Base-by-base conservation (phyloP, 2,329 filamentous ascomycete genomes). In the Sporothrix pseudoabietina region DNA sequence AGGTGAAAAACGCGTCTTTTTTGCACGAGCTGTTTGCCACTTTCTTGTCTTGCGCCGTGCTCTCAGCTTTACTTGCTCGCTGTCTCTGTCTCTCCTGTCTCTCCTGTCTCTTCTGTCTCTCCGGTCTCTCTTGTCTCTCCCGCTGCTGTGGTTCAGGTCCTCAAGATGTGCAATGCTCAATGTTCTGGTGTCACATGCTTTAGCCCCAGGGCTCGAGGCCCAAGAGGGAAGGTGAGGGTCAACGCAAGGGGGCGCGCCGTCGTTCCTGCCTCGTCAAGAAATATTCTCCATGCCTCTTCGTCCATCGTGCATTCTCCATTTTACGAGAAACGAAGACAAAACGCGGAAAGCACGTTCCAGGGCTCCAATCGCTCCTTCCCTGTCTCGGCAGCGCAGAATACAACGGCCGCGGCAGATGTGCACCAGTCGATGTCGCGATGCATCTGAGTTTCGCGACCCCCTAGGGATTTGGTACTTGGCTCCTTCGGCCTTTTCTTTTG, bases 161-260 rank as follows among this genome's bases (percentile, higher is more conserved):
- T 54, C 8, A 22, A 22, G 39, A 44, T n/a, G 35, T 22, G 26
- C 26, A 26, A 26, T 26, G 26, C 26, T n/a, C n/a, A n/a, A 41
- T n/a, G 35, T 22, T 22, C n/a, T 66, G 30, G 49, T 41, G 49
- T 69, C 66, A 69, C 66, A 69, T 69, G 66, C 66, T 69, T 69
- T 41, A 39, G 44, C 44, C 63, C 65, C 44, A 49, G 10, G 26
- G 47, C 10, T 69, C 35, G 68, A 55, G 10, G 49, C 68, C 68
- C 35, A 70, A 70, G 68, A 70, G 68, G 66, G 68, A 70, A 70
- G 68, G 52, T 70, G 52, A 70, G 49, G 66, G 52, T 70, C 32
- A 16, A 57, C 14, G 49, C 4, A 70, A 52, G 52, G 52, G 39
- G 32, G 39, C n/a, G 52, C n/a, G 68, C 35, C 35, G 52, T 54